Evolutionary conservation across 2,329 filamentous ascomycete species (phyloP), one percentile per base, ranked within the genome.

Genomic region (Neophaeococcomyces aloes): DNA sequence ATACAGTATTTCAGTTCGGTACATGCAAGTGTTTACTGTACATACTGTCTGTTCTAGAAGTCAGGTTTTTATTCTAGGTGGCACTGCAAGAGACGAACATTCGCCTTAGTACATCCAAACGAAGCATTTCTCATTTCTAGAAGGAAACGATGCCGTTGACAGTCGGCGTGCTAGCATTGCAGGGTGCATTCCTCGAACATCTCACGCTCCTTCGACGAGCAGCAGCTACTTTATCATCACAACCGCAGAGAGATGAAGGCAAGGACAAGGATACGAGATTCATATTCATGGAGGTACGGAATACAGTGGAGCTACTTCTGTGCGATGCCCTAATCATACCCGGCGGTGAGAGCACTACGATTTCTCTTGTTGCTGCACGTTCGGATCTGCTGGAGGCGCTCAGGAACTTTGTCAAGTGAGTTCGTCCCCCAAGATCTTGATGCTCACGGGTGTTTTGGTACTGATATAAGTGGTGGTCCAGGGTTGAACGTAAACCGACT

Each of bases 101-200:
- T n/a, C n/a, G n/a, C n/a, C n/a, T n/a, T n/a, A n/a, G n/a, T n/a
- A n/a, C n/a, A n/a, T n/a, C n/a, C n/a, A n/a, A n/a, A n/a, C n/a
- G n/a, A n/a, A n/a, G n/a, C n/a, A n/a, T n/a, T n/a, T n/a, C n/a
- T n/a, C n/a, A n/a, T n/a, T n/a, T n/a, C n/a, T n/a, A n/a, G n/a
- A n/a, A n/a, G n/a, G n/a, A n/a, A n/a, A n/a, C n/a, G n/a, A 53
- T 54, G 52, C 46, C 48, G 29, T 61, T 77, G 44, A 76, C 72
- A 13, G 67, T 81, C 36, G 78, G 78, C 50, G 77, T 81, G 27
- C 69, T 81, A 29, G 79, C 91, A 53, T 76, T 98, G 14, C 91
- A 98, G 65, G 91, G 91, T 56, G 89, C 88, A 46, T 95, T 96
- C 63, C 74, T 79, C 57, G 89, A 98, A 63, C 89, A 98, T 67